Base-by-base conservation (phyloP, 257 asterid species). In the Solanum clarkiae region DNA sequence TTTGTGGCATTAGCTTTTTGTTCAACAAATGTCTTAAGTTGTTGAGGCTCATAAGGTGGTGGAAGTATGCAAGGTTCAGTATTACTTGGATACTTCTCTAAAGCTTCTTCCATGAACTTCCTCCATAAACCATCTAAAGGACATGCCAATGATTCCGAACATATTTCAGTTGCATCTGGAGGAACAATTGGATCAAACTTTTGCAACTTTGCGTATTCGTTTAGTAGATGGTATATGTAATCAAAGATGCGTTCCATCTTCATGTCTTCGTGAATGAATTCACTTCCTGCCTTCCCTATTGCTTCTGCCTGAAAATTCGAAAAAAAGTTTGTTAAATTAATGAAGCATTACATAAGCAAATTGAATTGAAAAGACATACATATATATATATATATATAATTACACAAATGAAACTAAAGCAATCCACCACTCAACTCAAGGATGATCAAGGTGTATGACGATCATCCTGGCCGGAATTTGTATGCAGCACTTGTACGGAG, bases 71-170 rank as follows among this genome's bases (percentile, higher is more conserved):
- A 83, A 9, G 86, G 86, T 12, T 55, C 54, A 16, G 40, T 68
- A 24, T 20, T 7, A 24, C 80, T 65, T 1, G 86, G 81, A 66
- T 36, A 53, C 13, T 68, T 83, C 55, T 47, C 80, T 22, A 83
- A 40, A 0, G 81, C 59, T n/a, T 83, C 86, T 42, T 49, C 47
- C 86, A 83, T 68, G 54, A 66, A 66, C n/a, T 83, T 42, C 22
- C 63, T 83, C 86, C 79, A 70, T 4, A 83, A 4, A 10, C 87
- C 84, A 22, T 22, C 36, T 18, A 29, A 51, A 11, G 74, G 36
- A 22, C 87, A 85, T 42, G 69, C 75, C 84, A 85, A 59, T 62
- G 75, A 15, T 57, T 85, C 84, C 10, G 84, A 57, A 59, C 87
- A 85, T 2, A 77, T 47, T 18, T 74, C 84, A 59, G 40, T 66